Conservation (phyloP, 345 rosid genomes). For the Ceriops tagal region DNA sequence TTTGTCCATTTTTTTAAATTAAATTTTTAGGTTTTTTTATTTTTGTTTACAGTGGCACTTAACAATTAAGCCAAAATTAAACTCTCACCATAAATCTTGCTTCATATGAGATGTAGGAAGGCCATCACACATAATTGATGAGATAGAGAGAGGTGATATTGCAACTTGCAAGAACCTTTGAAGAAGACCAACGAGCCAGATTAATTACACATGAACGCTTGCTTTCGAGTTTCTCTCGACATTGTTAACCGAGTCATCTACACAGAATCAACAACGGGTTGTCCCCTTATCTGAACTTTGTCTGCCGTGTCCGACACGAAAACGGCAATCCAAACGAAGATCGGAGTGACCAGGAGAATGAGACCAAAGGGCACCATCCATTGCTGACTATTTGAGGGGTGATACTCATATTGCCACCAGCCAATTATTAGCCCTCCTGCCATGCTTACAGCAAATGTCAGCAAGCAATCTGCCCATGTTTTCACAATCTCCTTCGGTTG, state of each 20-base stretch:
- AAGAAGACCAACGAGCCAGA: not conserved
- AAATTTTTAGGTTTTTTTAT: no score
- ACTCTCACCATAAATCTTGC: no score
- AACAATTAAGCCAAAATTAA: no score
- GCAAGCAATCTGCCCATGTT: constrained; percentile 18
- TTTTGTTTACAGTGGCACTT: no score
- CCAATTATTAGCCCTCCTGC: constrained; percentile 48
- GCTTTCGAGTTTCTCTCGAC: constrained; percentile 11
- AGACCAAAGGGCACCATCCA: constrained; percentile 90
- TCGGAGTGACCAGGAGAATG: constrained; percentile 54
- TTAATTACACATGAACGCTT: not conserved
- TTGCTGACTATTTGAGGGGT: constrained; percentile 47
- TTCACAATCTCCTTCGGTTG: constrained; percentile 6
- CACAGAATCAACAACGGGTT: not conserved
- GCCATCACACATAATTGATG: no score
- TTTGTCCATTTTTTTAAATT: no score
- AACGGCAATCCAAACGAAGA: constrained; percentile 40
- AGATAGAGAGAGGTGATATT: no score
- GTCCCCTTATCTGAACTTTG: not conserved
- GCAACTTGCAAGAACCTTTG: no score
- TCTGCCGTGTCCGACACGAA: constrained; percentile 33
- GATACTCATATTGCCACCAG: constrained; percentile 54
- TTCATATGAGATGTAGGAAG: no score
- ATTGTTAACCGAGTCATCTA: constrained; percentile 21
- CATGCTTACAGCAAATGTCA: constrained; percentile 36